Conservation (phyloP, 2,329 filamentous ascomycete genomes). For the Verticillium alfalfae region DNA sequence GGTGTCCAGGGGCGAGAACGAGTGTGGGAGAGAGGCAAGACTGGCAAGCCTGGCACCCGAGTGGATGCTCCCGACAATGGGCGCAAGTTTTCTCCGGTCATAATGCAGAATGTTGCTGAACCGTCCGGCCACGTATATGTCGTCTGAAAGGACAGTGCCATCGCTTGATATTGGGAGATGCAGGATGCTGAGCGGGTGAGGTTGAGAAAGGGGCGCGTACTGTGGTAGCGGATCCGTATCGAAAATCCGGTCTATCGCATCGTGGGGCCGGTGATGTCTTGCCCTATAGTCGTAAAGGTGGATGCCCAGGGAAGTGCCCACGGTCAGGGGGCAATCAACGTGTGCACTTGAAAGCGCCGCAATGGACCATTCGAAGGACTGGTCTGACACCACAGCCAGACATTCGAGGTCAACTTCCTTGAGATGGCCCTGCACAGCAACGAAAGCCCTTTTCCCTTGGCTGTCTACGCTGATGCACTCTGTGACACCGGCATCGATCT, state of each 20-base stretch:
- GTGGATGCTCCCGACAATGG: conserved; percentile 47
- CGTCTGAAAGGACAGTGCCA: conserved; percentile 55
- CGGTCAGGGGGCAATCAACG: conserved; percentile 65
- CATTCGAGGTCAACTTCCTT: conserved; percentile 78
- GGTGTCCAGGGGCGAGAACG: conserved; percentile 57
- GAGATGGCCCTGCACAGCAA: conserved; percentile 71
- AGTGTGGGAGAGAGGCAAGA: conserved; percentile 63
- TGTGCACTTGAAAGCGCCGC: conserved; percentile 71
- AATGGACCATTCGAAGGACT: conserved; percentile 75
- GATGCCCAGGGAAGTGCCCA: conserved; percentile 76
- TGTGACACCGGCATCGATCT: conserved; percentile 67
- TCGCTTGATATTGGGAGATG: conserved; percentile 60
- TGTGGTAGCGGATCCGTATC: conserved; percentile 46
- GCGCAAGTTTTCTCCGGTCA: conserved; percentile 79
- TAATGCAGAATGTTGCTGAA: conserved; percentile 88
- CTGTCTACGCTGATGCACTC: conserved; percentile 82
- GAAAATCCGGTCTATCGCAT: conserved; percentile 24
- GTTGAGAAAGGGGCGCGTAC: conserved; percentile 71
- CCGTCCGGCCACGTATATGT: conserved; percentile 83
- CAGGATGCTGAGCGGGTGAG: conserved; percentile 76
- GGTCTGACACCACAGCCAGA: conserved; percentile 61
- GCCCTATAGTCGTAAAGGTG: conserved; percentile 75
- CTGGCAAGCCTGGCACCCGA: conserved; percentile 77
- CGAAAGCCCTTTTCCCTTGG: conserved; percentile 61
- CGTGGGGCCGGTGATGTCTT: conserved; percentile 21